A percentile compares a stretch with the other conserved stretches of the same genome.
These are phyloP conservation scores for Ophiostoma himal-ulmi DNA, from an alignment of 2,329 filamentous ascomycete genomes.

Conservation along the genomic window DNA sequence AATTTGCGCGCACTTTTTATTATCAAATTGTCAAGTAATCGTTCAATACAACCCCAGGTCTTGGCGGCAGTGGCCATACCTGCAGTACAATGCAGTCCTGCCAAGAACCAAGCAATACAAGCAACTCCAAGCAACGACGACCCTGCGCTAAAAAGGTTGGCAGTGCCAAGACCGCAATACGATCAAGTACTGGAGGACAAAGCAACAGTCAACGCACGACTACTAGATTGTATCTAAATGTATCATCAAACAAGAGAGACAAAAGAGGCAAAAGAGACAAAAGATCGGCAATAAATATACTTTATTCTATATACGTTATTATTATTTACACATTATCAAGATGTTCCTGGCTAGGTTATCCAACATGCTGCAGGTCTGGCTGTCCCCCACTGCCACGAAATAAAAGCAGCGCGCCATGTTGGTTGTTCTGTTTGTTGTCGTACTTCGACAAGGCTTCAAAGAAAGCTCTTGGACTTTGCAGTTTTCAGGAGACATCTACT, in stretches of 20 bases:
- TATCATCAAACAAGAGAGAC: neutral
- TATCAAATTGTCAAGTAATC: neutral
- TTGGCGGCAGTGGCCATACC: neutral
- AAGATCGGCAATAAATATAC: neutral
- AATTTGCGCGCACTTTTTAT: neutral
- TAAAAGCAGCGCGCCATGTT: neutral
- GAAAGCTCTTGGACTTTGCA: neutral
- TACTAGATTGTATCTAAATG: neutral
- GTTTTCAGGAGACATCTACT: neutral
- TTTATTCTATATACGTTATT: neutral
- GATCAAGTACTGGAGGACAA: neutral
- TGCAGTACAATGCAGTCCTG: neutral
- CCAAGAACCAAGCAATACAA: constrained; percentile 5
- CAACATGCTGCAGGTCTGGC: constrained; percentile 1
- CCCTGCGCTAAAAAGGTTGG: neutral
- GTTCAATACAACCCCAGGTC: neutral
- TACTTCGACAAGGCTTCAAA: neutral
- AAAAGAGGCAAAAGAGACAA: too few relatives aligned
- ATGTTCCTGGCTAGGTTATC: neutral
- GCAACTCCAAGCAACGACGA: neutral
- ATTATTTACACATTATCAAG: neutral
- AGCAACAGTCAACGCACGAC: neutral
- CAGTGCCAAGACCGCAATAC: neutral
- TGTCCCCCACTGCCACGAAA: neutral
- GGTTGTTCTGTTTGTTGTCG: too few relatives aligned